phyloP scores from a whole-genome alignment of 1,284 basidiomycete species.

The Rhodotorula sp. region DNA sequence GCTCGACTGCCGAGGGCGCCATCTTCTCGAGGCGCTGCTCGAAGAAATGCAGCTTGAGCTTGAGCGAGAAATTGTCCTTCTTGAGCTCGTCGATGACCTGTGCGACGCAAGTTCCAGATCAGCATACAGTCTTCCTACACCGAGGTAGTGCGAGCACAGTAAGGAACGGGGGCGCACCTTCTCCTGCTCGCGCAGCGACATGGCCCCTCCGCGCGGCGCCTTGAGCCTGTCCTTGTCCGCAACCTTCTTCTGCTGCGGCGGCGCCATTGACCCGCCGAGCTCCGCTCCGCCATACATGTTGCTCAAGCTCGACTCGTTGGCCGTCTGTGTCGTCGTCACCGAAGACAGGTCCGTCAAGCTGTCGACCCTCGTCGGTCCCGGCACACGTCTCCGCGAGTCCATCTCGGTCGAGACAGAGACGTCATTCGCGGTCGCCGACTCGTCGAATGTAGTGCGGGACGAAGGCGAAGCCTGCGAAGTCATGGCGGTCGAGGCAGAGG shows the following conservation, averaged over 20 bases:
- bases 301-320: conserved; percentile 1
- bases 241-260: not conserved
- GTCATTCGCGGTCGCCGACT: not conserved
- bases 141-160: conserved; percentile 17
- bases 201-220: not conserved
- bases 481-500: not conserved
- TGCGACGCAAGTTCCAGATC: not conserved
- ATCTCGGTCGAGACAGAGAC: conserved; percentile 2
- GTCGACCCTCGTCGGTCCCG: not conserved
- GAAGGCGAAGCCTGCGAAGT: not conserved
- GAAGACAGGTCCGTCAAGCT: not conserved
- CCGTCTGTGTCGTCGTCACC: not conserved
- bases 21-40: conserved; percentile 79
- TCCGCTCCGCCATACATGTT: not conserved
- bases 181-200: conserved; percentile 89
- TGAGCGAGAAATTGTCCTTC: conserved; percentile 93
- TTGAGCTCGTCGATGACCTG: conserved; percentile 90
- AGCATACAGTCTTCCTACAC: not conserved
- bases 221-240: not conserved
- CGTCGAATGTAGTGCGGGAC: not conserved
- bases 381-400: no score
- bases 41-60: conserved; percentile 87
- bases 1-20: conserved; percentile 86
- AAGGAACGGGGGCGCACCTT: conserved; percentile 60
- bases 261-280: not conserved